phyloP scores from a whole-genome alignment of 2,329 filamentous ascomycete species.

The Monilinia polystroma region DNA sequence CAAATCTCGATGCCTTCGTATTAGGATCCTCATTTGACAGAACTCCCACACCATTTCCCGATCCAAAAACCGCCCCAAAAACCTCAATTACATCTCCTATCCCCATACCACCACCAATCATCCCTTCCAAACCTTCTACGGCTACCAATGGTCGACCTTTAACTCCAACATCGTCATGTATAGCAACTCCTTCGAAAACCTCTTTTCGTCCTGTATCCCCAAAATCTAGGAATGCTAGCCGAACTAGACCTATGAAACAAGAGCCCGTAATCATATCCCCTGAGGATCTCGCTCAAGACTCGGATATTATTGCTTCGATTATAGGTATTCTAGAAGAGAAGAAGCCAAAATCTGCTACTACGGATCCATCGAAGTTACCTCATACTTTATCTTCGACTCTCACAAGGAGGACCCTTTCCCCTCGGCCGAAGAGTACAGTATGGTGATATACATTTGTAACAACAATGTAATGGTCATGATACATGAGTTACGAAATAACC shows the following conservation, averaged over 20 bases:
- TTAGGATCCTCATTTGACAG: not conserved
- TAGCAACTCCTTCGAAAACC: constrained; percentile 4
- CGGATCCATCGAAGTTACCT: not conserved
- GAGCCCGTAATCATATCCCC: not conserved
- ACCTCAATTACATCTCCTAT: not conserved
- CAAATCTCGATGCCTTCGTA: not conserved
- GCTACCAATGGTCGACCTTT: not conserved
- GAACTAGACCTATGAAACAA: not conserved
- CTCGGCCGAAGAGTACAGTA: constrained; percentile 4
- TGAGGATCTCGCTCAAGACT: not conserved
- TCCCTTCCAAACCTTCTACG: not conserved
- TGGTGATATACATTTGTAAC: not conserved
- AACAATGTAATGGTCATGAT: not conserved
- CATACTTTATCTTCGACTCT: not conserved
- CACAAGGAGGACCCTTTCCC: not conserved
- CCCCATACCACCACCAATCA: not conserved
- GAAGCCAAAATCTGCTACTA: not conserved
- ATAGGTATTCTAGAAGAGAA: constrained; percentile 7
- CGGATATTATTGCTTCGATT: not conserved
- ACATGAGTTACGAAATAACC: not conserved
- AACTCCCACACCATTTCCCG: constrained; percentile 4
- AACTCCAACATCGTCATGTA: not conserved
- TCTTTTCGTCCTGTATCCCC: constrained; percentile 5
- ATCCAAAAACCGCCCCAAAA: not conserved
- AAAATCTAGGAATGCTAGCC: constrained; percentile 11